Evolutionary conservation across 176 grass and related monocot species (phyloP), one percentile per base, ranked within the genome.

Genomic region (Canna indica): DNA sequence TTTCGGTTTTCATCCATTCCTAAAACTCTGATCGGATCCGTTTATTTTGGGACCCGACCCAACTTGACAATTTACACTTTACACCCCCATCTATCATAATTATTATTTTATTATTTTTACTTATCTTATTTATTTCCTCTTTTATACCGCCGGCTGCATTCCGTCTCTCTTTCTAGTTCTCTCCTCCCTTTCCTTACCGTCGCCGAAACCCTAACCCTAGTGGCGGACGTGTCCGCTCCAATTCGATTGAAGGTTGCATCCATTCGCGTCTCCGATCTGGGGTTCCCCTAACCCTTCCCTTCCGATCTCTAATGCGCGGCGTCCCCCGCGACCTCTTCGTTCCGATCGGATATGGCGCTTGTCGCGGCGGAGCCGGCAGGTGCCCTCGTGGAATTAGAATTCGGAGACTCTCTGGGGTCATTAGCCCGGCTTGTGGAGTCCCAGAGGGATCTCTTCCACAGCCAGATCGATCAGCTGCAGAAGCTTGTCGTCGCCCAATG

Each of bases 401-500:
- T 69, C 41, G 74, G 27, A 59, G 72, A 34, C 35, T 62, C 36
- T 14, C 20, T 25, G 65, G 75, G 57, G 64, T 80, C 88, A 25
- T 79, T 91, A 70, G 73, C 76, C 5, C 82, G 58, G 30, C 70
- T 85, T 70, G 61, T 91, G 41, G 82, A 80, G 41, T 76, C 79
- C 59, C 85, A 92, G 83, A 80, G 79, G 80, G 50, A 80, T 22
- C 63, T 81, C 54, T 84, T 93, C 57, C 86, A 85, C 84, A 65
- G 50, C 54, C 94, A 99, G 89, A 82, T 83, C 75, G 82, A 87
- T 35, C 84, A 90, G 64, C 82, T 99, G 22, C 80, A 90, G 47
- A 74, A 80, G 22, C 82, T 99, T 24, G 94, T 99, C 64, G 78
- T 82, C 36, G 61, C 79, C 11, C 94, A 99, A 86, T 99, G 94